Base-by-base conservation (phyloP, 805 yeast genomes). In the Kazachstania viticola region DNA sequence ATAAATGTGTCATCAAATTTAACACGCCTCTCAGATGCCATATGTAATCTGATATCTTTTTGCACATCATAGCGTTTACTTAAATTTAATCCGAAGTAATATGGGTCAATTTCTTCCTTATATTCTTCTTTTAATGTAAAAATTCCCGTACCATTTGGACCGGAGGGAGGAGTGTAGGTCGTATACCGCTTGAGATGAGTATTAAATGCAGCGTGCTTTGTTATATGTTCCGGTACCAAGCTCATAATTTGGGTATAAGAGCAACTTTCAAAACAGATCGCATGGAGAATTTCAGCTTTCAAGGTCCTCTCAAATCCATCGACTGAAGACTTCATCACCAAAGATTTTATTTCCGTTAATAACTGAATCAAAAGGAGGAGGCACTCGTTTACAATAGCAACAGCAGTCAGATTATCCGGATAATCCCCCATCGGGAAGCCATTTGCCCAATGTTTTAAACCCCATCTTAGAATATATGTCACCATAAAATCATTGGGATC, bases 21-120 rank as follows among this genome's bases (percentile, higher is more conserved):
- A 3, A 61, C 48, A 0, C 62, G 54, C 1, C 54, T 54, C 17
- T 57, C 47, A 34, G 63, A 58, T 8, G 69, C 64, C 25, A 67
- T 52, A 17, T 68, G 50, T 21, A 68, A 70, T 42, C 76, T 75
- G 19, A 81, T 57, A 4, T 73, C 57, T 28, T 66, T 68, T 34
- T 80, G 78, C 5, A 94, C 88, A 37, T 84, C 95, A 34, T 84
- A 95, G 33, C 88, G 70, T 32, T 74, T 75, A 43, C 84, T 84
- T 0, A 88, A 60, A 0, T 79, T 63, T 44, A 79, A 79, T 44
- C 84, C 85, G 36, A 81, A 65, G 49, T 78, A 88, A 47, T 73
- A 87, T 0, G 96, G 94, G 51, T 88, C 91, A 27, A 87, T 69
- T 17, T 66, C 59, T 2, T 60, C 62, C 34, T 58, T 64, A 18